These are phyloP conservation scores for Nitzschia palea DNA, from an alignment of 108 stramenopile species.

Conservation along the genomic window DNA sequence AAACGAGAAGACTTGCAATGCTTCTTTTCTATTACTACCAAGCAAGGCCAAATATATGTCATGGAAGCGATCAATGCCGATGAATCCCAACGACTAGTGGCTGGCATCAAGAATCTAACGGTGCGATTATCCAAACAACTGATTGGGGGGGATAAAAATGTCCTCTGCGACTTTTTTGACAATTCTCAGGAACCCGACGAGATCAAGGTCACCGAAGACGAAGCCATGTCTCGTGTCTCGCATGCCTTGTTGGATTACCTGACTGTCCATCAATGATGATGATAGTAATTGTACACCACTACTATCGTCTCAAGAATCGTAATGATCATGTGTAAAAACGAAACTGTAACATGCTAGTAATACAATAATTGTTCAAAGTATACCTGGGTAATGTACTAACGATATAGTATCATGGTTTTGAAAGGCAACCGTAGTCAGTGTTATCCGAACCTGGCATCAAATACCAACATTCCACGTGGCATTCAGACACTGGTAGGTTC, in stretches of 20 bases:
- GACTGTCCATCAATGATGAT: background rate
- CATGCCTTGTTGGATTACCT: constrained; percentile 53
- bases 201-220: constrained; percentile 30
- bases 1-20: constrained; percentile 20
- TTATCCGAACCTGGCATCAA: too few species aligned
- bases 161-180: constrained; percentile 54
- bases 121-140: constrained; percentile 48
- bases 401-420: too few species aligned
- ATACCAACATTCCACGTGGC: too few species aligned
- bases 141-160: constrained; percentile 54
- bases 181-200: constrained; percentile 21
- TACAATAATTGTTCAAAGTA: too few species aligned
- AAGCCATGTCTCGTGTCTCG: constrained; percentile 52
- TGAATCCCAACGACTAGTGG: constrained; percentile 55
- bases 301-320: background rate
- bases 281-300: background rate
- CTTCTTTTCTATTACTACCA: constrained; percentile 74
- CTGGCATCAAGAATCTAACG: constrained; percentile 52
- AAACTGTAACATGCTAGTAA: too few species aligned
- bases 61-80: constrained; percentile 60
- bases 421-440: too few species aligned
- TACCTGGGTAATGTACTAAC: too few species aligned
- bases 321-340: background rate
- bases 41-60: constrained; percentile 56
- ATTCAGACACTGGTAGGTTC: too few species aligned